These are phyloP conservation scores for Cadophora sp. DNA, from an alignment of 2,329 filamentous ascomycete genomes.

Conservation along the genomic window DNA sequence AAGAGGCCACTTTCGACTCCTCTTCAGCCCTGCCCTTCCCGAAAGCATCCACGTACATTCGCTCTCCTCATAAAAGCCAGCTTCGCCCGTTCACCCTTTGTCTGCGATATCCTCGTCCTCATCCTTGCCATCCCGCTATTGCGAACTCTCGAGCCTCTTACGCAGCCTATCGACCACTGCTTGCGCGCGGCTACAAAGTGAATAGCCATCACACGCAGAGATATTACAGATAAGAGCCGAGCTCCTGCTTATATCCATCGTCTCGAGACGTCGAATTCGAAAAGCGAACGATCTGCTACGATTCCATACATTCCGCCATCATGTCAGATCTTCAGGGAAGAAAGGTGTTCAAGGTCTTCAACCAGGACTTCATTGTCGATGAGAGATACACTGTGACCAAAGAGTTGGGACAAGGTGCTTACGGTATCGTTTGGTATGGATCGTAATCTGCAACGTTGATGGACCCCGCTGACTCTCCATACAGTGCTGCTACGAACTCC, in stretches of 20 bases:
- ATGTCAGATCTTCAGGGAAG: conserved; percentile 59
- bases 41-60: conserved; percentile 13
- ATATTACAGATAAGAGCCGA: conserved; percentile 18
- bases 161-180: conserved; percentile 5
- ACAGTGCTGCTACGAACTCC: conserved; percentile 88
- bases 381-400: conserved; percentile 99
- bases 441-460: conserved; percentile 28
- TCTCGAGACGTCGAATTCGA: conserved; percentile 7
- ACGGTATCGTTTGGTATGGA: conserved; percentile 94
- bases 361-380: conserved; percentile 98
- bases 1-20: conserved; percentile 25
- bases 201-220: conserved; percentile 10
- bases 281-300: not conserved
- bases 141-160: not conserved
- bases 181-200: conserved; percentile 26
- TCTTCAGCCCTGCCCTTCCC: conserved; percentile 23
- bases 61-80: conserved; percentile 22
- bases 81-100: not conserved
- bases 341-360: conserved; percentile 99
- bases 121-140: conserved; percentile 2
- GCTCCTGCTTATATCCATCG: conserved; percentile 12
- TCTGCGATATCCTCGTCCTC: conserved; percentile 13
- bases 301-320: conserved; percentile 28
- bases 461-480: conserved; percentile 37
- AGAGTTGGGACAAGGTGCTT: conserved; percentile 96